phyloP scores from a whole-genome alignment of 495 filamentous ascomycete genomes.

The Aspergillus sclerotioniger region DNA sequence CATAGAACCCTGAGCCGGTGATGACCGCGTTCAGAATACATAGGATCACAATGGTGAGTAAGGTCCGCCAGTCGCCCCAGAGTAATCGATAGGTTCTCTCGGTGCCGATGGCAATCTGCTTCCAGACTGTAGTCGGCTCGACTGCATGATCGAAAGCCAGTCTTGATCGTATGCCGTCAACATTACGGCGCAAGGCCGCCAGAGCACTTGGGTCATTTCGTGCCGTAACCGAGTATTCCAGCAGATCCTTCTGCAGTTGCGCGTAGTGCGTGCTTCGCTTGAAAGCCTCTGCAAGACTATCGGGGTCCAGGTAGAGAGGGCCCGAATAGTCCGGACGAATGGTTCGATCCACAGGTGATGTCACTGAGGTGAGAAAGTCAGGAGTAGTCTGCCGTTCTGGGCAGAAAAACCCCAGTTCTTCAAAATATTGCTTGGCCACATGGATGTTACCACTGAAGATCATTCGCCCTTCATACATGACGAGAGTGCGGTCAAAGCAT shows the following conservation, averaged over 20 bases:
- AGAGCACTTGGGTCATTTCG: neutral
- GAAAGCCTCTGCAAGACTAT: slow-evolving; percentile 65
- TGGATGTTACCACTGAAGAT: slow-evolving; percentile 75
- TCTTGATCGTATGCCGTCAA: neutral
- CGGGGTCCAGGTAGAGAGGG: slow-evolving; percentile 13
- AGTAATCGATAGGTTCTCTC: neutral
- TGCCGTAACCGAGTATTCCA: slow-evolving; percentile 50
- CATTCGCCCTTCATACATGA: slow-evolving; percentile 75
- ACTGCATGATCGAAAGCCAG: neutral
- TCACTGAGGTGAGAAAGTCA: slow-evolving; percentile 82
- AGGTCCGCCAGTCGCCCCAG: neutral
- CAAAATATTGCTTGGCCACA: slow-evolving; percentile 76
- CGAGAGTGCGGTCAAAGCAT: slow-evolving; percentile 83
- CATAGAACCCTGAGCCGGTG: neutral
- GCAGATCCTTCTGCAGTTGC: slow-evolving; percentile 64
- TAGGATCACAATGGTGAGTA: neutral
- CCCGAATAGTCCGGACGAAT: slow-evolving; percentile 59
- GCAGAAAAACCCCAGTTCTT: slow-evolving; percentile 72
- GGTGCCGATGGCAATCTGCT: neutral
- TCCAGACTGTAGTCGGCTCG: neutral
- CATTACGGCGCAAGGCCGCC: neutral
- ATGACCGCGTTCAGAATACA: neutral
- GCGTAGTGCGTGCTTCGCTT: slow-evolving; percentile 57
- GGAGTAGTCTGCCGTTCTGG: slow-evolving; percentile 82
- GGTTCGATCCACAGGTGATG: slow-evolving; percentile 77